Base-by-base conservation (phyloP, 768 basidiomycete species). In the Butyriboletus loyo region DNA sequence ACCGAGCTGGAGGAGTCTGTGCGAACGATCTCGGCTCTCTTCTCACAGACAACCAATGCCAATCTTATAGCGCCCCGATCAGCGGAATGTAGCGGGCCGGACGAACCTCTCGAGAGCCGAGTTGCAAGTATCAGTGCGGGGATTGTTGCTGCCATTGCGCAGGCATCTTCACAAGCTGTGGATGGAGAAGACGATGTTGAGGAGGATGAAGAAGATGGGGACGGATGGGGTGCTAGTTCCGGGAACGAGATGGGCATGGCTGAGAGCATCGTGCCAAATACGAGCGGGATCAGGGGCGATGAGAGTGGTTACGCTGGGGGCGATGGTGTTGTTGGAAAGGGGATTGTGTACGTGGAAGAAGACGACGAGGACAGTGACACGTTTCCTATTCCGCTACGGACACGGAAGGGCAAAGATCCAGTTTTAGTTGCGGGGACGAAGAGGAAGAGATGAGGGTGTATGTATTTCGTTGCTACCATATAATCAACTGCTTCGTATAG, bases 51-150 rank as follows among this genome's bases (percentile, higher is more conserved):
- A 4, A 77, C 73, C 42, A 67, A 70, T 13, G 66, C 70, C 50
- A 57, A 60, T 41, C 63, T 70, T 45, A 57, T 69, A 10, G 51
- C 72, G 36, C 61, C 67, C 9, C 63, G 61, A 19, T 68, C 70
- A 13, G 42, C 67, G 35, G 76, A 77, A 50, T 50, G 56, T 35
- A 59, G 52, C 35, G 55, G 52, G 27, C 28, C 58, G 22, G 77
- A 80, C 53, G 78, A 64, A 37, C 62, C 78, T 13, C 67, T 88
- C 46, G 86, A 85, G 56, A 77, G 77, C 24, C 80, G 82, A 15
- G 83, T 89, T 17, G 86, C 85, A n/a, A 86, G 80, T 53, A 86
- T 91, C 57, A 88, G 86, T 52, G 86, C 84, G 6, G 88, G 87
- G 64, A 85, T 91, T 54, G 88, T 87, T 9, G 87, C 87, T 24